Percentiles rank a stretch among this genome's conserved stretches.
phyloP scores from a whole-genome alignment of 352 stramenopile genomes.

The Globisporangium ultimum region DNA sequence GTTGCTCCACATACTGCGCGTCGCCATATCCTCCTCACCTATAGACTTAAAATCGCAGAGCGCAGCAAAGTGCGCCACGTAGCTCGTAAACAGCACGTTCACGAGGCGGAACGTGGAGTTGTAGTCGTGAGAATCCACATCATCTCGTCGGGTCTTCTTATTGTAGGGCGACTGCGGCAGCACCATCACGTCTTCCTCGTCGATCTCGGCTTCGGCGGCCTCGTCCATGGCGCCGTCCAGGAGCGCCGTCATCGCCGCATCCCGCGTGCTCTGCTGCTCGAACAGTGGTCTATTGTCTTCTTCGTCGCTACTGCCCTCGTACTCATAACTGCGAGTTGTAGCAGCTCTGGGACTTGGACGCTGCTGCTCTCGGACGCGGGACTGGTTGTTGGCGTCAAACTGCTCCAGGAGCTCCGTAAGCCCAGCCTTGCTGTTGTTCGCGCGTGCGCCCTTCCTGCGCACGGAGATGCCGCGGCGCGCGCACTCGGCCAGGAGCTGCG shows the following conservation, averaged over 20 bases:
- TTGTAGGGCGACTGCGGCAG: too few species aligned
- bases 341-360: neutral
- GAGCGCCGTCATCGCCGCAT: too few species aligned
- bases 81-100: conserved; percentile 14
- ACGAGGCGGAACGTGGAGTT: conserved; percentile 5
- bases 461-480: conserved; percentile 3
- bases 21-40: too few species aligned
- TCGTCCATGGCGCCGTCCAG: too few species aligned
- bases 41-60: neutral
- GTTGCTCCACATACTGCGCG: neutral
- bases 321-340: neutral
- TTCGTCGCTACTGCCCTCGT: neutral
- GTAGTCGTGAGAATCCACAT: neutral
- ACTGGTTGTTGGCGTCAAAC: neutral
- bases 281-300: too few species aligned
- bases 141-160: neutral
- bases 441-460: conserved; percentile 1
- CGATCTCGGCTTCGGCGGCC: too few species aligned
- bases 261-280: too few species aligned
- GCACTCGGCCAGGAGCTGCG: conserved; percentile 5
- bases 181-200: too few species aligned
- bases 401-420: neutral
- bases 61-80: conserved; percentile 4
- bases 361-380: too few species aligned
- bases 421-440: conserved; percentile 4